Percentiles rank a stretch among this genome's conserved stretches.
Evolutionary conservation across 1,284 basidiomycete species (phyloP).

Genomic region (Ceratorhiza oryzae-sativae): DNA sequence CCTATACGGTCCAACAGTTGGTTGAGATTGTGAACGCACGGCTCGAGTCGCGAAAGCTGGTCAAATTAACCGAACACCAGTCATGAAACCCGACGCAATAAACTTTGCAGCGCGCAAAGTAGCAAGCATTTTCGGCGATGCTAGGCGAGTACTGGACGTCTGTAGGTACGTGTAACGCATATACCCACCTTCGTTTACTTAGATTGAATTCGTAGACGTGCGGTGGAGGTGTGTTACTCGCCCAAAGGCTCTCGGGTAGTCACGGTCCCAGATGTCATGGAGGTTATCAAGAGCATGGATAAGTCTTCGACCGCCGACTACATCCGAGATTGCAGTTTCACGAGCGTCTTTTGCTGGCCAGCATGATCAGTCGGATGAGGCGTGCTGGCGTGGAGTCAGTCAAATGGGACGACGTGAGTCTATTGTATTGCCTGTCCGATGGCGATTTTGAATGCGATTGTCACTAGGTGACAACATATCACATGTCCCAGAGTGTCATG

Average conservation of each 20-base stretch:
- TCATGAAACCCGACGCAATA: constrained; percentile 73
- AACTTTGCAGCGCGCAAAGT: constrained; percentile 92
- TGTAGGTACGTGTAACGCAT: constrained; percentile 65
- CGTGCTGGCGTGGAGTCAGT: constrained; percentile 89
- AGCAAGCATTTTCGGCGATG: constrained; percentile 93
- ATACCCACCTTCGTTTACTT: not conserved
- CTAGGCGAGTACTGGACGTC: constrained; percentile 90
- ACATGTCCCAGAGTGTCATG: constrained; percentile 38
- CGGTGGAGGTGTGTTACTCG: constrained; percentile 74
- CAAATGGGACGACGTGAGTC: constrained; percentile 76
- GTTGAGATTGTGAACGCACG: constrained; percentile 87
- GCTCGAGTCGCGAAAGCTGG: constrained; percentile 65
- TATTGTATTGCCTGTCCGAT: constrained; percentile 8
- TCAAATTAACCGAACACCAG: constrained; percentile 64
- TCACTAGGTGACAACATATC: constrained; percentile 23
- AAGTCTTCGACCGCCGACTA: constrained; percentile 88
- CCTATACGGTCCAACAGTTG: constrained; percentile 84
- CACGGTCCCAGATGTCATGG: constrained; percentile 74
- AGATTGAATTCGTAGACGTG: constrained; percentile 60
- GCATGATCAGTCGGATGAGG: constrained; percentile 82
- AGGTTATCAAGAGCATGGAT: constrained; percentile 89
- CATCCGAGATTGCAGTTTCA: constrained; percentile 83
- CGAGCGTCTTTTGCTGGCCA: constrained; percentile 88
- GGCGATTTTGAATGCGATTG: not conserved
- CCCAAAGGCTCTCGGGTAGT: constrained; percentile 62